Base-by-base conservation (phyloP, 208 protist species). In the Acanthamoeba lenticulata region DNA sequence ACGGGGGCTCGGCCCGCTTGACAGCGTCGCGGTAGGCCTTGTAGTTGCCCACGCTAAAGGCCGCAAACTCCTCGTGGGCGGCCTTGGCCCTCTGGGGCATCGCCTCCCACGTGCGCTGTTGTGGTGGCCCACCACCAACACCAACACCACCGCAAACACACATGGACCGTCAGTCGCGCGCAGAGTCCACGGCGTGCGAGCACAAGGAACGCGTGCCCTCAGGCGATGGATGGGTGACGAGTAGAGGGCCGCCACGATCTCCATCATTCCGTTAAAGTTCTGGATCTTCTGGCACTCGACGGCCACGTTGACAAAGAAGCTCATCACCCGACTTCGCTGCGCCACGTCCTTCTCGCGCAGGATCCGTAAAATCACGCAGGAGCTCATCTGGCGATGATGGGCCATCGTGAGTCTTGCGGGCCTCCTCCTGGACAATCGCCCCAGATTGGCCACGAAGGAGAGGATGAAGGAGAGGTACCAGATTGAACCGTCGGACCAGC, bases 211-310 rank as follows among this genome's bases (percentile, higher is more conserved):
- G 15, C 27, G 65, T 67, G 15, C 57, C 83, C 69, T 90, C 34
- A 90, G 57, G 27, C 83, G 47, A 17, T 72, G 57, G 27, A 90
- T 90, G 42, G 83, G 36, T 32, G 52, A 44, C 34, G n/a, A 44
- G 52, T 62, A 47, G n/a, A 90, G 57, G 2, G 52, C 83, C 21
- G 89, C 55, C 15, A 93, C 67, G 44, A 93, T 93, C 65, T 93
- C 89, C 89, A 93, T 81, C 89, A 93, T 93, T 13, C 89, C 89
- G 45, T 93, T 93, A 44, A 62, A 81, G 89, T 93, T 93, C 19
- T 93, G 57, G 36, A 93, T 29, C 89, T 74, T 83, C 45, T 93
- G 40, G 42, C 89, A 93, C 24, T 57, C 89, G 19, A 93, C 11
- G 17, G 94, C 94, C 5, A 95, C 67, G n/a, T 88, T 60, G 27